Evolutionary conservation across 1,284 basidiomycete species (phyloP).

Genomic region (Cronartium quercuum): DNA sequence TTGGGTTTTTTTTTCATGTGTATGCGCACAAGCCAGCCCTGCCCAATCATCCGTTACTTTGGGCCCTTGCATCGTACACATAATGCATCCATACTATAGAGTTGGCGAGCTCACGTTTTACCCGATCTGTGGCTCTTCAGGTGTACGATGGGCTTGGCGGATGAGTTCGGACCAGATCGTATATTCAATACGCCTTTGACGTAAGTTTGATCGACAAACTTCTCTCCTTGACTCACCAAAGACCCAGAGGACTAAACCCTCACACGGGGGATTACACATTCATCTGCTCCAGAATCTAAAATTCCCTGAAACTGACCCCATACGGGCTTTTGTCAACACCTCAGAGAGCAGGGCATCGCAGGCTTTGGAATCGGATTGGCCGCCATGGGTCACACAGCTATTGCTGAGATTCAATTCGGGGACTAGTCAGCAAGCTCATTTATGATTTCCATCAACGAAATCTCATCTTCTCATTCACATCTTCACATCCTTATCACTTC

Average conservation of each 20-base stretch:
- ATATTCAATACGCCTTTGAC: constrained; percentile 86
- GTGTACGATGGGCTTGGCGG: constrained; percentile 66
- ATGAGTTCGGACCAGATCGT: constrained; percentile 83
- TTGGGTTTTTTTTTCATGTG: too few species aligned
- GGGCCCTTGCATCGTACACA: too few species aligned
- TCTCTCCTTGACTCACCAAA: neutral
- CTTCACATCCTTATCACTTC: constrained; percentile 41
- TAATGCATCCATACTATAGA: too few species aligned
- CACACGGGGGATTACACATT: too few species aligned
- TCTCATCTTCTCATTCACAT: constrained; percentile 38
- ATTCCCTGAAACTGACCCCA: neutral
- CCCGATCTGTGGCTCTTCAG: constrained; percentile 2
- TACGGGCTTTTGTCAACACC: neutral
- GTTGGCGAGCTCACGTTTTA: too few species aligned
- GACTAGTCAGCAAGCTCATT: constrained; percentile 39
- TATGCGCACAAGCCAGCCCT: too few species aligned
- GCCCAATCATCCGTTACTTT: too few species aligned
- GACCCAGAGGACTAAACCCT: too few species aligned
- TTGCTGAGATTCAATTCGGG: constrained; percentile 76
- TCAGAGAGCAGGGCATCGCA: constrained; percentile 82
- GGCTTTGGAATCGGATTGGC: constrained; percentile 90
- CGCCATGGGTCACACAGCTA: constrained; percentile 85
- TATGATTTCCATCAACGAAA: neutral
- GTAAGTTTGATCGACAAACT: neutral
- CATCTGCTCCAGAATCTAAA: neutral